Base-by-base conservation (phyloP, 495 filamentous ascomycete genomes). In the Trichocladium uniseriatum region DNA sequence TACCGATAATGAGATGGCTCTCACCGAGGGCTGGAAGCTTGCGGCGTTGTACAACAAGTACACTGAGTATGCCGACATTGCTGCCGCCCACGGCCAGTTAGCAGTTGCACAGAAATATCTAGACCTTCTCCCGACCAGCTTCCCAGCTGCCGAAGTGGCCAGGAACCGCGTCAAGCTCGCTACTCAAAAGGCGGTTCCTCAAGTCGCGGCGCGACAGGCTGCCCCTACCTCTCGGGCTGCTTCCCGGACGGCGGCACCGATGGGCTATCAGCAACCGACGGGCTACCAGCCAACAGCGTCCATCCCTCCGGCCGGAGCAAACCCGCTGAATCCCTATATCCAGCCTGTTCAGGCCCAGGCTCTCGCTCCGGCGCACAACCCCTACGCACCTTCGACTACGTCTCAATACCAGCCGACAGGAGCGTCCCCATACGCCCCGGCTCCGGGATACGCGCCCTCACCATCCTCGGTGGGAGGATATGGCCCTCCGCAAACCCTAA, bases 31-130 rank as follows among this genome's bases (percentile, higher is more conserved):
- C 44, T 99, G 94, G 94, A 94, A 94, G 68, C 82, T 99, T 38
- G 76, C 77, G 37, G 72, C 80, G 1, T 74, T 99, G 34, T 99
- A 99, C 61, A 84, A 89, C 61, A 94, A 94, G 69, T 99, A 99
- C 58, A 82, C 81, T 18, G 91, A 99, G 70, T 99, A 96, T 67
- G 90, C 92, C 9, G 92, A 97, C 61, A 85, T 99, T 57, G 83
- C 92, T 47, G 87, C 92, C 35, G 80, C 87, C 7, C 88, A 96
- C 59, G 92, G 94, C 16, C 84, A 92, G 35, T 69, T 99, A 32
- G 74, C 82, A 21, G 75, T 89, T 57, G 92, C 92, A 16, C 87
- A 94, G 67, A 86, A 84, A 63, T 99, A 97, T 59, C 79, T 99
- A 14, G 80, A 88, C 56, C 79, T 99, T 50, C 77, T 99, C 24